Evolutionary conservation across 2,329 filamentous ascomycete species (phyloP).

Genomic region (Colletotrichum kahawae): DNA sequence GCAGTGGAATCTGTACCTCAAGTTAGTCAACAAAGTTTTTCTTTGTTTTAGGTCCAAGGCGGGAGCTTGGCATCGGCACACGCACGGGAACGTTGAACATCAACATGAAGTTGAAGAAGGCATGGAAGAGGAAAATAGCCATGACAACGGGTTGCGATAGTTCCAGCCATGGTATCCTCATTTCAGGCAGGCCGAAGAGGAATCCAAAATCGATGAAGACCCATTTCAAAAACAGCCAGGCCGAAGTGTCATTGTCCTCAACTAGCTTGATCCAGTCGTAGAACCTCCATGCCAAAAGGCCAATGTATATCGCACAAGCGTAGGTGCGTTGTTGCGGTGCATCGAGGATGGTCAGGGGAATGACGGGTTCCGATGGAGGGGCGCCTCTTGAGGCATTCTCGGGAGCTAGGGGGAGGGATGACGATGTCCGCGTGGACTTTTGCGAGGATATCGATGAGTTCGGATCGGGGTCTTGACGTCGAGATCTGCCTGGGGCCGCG

Average conservation of each 20-base stretch:
- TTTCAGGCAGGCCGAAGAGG: slow-evolving; percentile 82
- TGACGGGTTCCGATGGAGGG: slow-evolving; percentile 62
- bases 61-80: slow-evolving; percentile 17
- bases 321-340: slow-evolving; percentile 91
- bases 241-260: slow-evolving; percentile 84
- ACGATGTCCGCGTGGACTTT: slow-evolving; percentile 22
- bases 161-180: slow-evolving; percentile 97
- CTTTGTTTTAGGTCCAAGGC: neutral
- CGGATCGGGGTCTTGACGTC: slow-evolving; percentile 30
- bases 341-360: slow-evolving; percentile 83
- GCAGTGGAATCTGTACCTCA: slow-evolving; percentile 68
- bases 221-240: slow-evolving; percentile 95
- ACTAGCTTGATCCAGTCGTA: slow-evolving; percentile 84
- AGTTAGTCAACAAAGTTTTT: neutral
- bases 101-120: slow-evolving; percentile 78
- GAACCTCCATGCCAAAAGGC: slow-evolving; percentile 80
- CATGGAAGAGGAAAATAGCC: slow-evolving; percentile 73
- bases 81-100: slow-evolving; percentile 89
- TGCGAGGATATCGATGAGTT: slow-evolving; percentile 14
- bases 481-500: slow-evolving; percentile 40
- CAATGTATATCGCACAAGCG: slow-evolving; percentile 77
- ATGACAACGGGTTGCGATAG: slow-evolving; percentile 79
- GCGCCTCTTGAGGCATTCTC: slow-evolving; percentile 35
- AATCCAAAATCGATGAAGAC: slow-evolving; percentile 83
- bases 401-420: slow-evolving; percentile 52